Evolutionary conservation across 140 eudicot species (phyloP).

Genomic region (Oenanthe javanica): DNA sequence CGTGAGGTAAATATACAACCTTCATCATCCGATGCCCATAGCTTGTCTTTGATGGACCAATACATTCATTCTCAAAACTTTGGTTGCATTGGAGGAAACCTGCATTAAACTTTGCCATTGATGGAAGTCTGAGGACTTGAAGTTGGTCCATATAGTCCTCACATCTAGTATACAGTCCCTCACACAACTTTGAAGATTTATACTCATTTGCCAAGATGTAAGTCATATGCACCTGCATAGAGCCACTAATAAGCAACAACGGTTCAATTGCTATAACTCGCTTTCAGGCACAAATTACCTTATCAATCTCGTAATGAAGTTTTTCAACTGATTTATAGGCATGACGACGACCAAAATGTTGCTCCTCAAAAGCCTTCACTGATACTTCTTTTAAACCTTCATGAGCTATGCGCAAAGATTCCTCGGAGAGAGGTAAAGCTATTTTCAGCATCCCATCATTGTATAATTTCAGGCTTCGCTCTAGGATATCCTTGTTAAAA

Average conservation of each 20-base stretch:
- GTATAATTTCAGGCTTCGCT: slow-evolving; percentile 66
- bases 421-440: slow-evolving; percentile 50
- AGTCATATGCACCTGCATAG: slow-evolving; percentile 64
- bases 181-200: slow-evolving; percentile 79
- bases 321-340: slow-evolving; percentile 73
- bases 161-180: slow-evolving; percentile 65
- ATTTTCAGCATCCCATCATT: slow-evolving; percentile 54
- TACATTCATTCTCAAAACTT: slow-evolving; percentile 71
- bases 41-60: slow-evolving; percentile 80
- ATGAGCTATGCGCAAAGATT: slow-evolving; percentile 44
- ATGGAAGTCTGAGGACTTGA: slow-evolving; percentile 90
- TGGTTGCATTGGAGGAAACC: slow-evolving; percentile 88
- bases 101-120: slow-evolving; percentile 97
- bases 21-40: slow-evolving; percentile 84
- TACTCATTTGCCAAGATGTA: slow-evolving; percentile 68
- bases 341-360: slow-evolving; percentile 95
- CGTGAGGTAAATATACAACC: slow-evolving; percentile 30
- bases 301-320: slow-evolving; percentile 66
- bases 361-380: slow-evolving; percentile 63
- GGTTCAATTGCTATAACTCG: neutral
- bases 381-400: slow-evolving; percentile 53
- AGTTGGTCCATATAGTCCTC: slow-evolving; percentile 98
- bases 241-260: slow-evolving; percentile 7
- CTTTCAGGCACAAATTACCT: slow-evolving; percentile 36
- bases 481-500: slow-evolving; percentile 82